Base-by-base conservation (phyloP, 2,329 filamentous ascomycete genomes). In the Penicillium crustosum region DNA sequence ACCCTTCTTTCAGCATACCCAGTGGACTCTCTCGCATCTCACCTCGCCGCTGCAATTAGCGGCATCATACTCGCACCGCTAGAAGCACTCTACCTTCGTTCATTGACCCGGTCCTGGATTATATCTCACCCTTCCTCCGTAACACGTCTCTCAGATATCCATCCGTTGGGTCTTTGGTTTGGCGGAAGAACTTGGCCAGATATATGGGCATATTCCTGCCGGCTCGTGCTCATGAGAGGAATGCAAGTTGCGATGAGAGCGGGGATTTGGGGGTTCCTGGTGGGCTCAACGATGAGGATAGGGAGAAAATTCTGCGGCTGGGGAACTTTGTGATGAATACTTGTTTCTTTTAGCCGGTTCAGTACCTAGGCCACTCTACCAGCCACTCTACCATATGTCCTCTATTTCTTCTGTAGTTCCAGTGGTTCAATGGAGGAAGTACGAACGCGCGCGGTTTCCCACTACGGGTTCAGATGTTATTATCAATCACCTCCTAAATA, bases 1-100 rank as follows among this genome's bases (percentile, higher is more conserved):
- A 79, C 76, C 4, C 73, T 78, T 17, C 73, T 79, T 27, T 78
- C 76, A 4, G 73, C 72, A 9, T 73, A 76, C 35, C 74, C 76
- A 6, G 72, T 74, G 12, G 76, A 78, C 61, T 74, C 75, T 8
- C 68, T 79, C 27, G 71, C 77, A 21, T 77, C 74, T 6, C 75
- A 78, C 48, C 64, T 78, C 25, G 71, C 77, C 8, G 68, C 71
- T 6, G 60, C 77, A 36, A 62, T 76, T 38, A 75, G 72, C 9
- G 70, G 64, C 13, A 63, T 73, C n/a, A 60, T 78, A 9, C 73
- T 78, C 44, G 69, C 75, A 8, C 76, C 77, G 0, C 63, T 78
- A 25, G 76, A 78, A 61, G 72, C 73, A 7, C 62, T 77, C 12
- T 77, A 73, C 51, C 68, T 77, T 25, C 75, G 76, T 7, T 75